Conservation (phyloP, 163 green algal genomes). For the Chlamydomonas reinhardtii region DNA sequence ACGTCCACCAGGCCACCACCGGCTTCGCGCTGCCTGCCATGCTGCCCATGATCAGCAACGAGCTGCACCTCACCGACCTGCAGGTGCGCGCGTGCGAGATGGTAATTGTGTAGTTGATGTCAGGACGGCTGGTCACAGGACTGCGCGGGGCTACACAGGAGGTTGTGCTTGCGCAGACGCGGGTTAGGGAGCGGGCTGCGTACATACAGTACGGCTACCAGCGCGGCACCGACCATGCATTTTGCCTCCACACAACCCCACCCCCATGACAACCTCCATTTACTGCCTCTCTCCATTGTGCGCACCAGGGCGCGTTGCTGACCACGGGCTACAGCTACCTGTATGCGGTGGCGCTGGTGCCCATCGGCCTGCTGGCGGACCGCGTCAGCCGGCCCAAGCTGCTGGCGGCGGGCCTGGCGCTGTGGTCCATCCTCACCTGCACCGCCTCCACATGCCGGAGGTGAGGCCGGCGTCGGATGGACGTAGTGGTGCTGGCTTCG, state of each 20-base stretch:
- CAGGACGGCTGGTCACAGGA: no score
- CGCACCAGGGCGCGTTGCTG: constrained; percentile 78
- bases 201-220: no score
- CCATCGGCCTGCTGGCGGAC: constrained; percentile 88
- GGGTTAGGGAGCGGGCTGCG: no score
- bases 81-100: constrained; percentile 26
- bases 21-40: constrained; percentile 87
- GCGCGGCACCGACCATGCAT: no score
- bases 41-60: constrained; percentile 83
- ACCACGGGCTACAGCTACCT: constrained; percentile 87
- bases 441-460: constrained; percentile 61
- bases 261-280: no score
- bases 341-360: constrained; percentile 88
- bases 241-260: no score
- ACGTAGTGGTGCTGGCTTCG: no score
- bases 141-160: no score
- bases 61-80: constrained; percentile 79
- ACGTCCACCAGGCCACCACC: constrained; percentile 88
- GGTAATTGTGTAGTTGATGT: no score
- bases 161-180: no score
- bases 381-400: constrained; percentile 75
- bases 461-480: no score
- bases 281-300: not conserved
- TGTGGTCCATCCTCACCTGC: constrained; percentile 82
- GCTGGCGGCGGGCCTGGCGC: constrained; percentile 73